A percentile compares a stretch with the other conserved stretches of the same genome.
phyloP scores from a whole-genome alignment of 2,329 filamentous ascomycete species.

The Aspergillus sp. region DNA sequence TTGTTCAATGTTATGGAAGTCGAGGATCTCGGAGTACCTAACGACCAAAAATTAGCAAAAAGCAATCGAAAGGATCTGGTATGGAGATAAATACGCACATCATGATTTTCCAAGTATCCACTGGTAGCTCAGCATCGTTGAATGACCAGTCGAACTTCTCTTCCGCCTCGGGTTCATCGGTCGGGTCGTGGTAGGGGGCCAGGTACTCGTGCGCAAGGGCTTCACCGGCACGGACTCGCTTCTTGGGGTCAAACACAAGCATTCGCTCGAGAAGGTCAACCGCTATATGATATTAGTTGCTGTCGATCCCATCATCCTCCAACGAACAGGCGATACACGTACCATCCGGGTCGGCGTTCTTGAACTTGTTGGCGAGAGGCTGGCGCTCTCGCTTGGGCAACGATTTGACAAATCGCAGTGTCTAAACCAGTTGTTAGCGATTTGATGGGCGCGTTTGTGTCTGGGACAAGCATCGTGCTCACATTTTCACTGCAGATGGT shows the following conservation, averaged over 20 bases:
- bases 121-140: constrained; percentile 94
- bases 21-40: constrained; percentile 98
- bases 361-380: constrained; percentile 85
- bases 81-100: constrained; percentile 64
- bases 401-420: constrained; percentile 93
- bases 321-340: constrained; percentile 30
- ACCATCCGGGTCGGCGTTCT: constrained; percentile 87
- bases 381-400: constrained; percentile 92
- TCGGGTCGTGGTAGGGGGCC: constrained; percentile 93
- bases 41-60: constrained; percentile 4
- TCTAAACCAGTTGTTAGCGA: constrained; percentile 56
- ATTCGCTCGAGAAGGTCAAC: constrained; percentile 93
- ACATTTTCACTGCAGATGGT: constrained; percentile 98
- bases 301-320: background rate
- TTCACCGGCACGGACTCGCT: constrained; percentile 82
- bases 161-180: constrained; percentile 90
- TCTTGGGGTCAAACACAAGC: constrained; percentile 98
- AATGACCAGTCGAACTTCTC: constrained; percentile 99
- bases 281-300: constrained; percentile 52
- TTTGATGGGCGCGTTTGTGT: background rate
- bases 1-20: constrained; percentile 91
- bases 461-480: constrained; percentile 36
- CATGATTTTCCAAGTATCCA: constrained; percentile 99
- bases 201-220: constrained; percentile 92
- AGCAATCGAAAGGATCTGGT: background rate